These are phyloP conservation scores for Mycena crocata DNA, from an alignment of 768 basidiomycete genomes.

Conservation along the genomic window DNA sequence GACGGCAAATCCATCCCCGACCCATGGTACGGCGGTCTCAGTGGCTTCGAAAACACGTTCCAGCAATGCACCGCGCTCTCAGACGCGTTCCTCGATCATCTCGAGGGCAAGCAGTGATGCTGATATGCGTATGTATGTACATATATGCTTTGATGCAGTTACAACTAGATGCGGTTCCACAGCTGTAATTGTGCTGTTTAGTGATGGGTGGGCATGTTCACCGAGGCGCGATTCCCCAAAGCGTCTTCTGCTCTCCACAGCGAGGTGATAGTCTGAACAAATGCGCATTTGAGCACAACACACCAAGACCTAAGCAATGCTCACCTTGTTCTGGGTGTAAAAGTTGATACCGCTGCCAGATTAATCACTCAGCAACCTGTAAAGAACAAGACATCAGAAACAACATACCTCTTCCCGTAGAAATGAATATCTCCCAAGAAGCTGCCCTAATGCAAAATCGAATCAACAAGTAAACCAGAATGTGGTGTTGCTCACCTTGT, in stretches of 20 bases:
- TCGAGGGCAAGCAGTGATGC: constrained; percentile 40
- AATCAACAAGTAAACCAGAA: not conserved
- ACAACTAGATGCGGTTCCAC: constrained; percentile 12
- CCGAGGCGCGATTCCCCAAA: constrained; percentile 80
- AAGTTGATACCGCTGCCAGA: constrained; percentile 94
- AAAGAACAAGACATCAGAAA: not conserved
- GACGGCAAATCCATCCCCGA: constrained; percentile 81
- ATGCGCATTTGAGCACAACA: not conserved
- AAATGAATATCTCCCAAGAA: constrained; percentile 89
- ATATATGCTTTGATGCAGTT: constrained; percentile 1
- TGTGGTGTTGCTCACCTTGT: constrained; percentile 65
- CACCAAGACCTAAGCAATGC: not conserved
- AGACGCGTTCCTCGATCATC: constrained; percentile 82
- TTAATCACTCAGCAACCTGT: constrained; percentile 13
- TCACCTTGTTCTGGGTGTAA: constrained; percentile 94
- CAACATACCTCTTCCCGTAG: constrained; percentile 83
- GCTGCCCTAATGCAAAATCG: constrained; percentile 59
- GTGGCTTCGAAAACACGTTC: constrained; percentile 82
- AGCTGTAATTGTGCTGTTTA: constrained; percentile 50
- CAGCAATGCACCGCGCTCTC: constrained; percentile 80
- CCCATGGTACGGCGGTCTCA: constrained; percentile 83
- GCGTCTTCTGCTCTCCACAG: constrained; percentile 94
- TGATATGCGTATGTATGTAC: too few relatives aligned
- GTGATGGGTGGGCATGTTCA: constrained; percentile 87
- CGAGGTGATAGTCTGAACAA: constrained; percentile 85